These are phyloP conservation scores for Trypanosoma theileri DNA, from an alignment of 208 protist genomes.

Conservation along the genomic window DNA sequence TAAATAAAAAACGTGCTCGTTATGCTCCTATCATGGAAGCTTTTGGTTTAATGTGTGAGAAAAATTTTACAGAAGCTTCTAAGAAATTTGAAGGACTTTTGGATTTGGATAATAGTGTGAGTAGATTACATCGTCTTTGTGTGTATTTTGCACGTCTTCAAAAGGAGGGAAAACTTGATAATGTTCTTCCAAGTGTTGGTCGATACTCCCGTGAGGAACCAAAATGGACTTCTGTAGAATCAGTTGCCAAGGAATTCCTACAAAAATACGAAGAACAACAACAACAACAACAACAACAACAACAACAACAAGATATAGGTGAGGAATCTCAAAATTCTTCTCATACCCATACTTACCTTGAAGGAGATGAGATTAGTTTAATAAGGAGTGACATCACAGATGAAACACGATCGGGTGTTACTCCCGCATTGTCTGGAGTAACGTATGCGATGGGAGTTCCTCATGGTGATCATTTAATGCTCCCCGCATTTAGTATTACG, in stretches of 20 bases:
- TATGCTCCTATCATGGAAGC: conserved; percentile 18
- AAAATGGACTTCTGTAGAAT: conserved; percentile 12
- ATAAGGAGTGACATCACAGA: not conserved
- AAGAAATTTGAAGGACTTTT: conserved; percentile 6
- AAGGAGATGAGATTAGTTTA: not conserved
- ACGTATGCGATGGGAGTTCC: not conserved
- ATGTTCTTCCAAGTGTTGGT: not conserved
- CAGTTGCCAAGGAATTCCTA: conserved; percentile 15
- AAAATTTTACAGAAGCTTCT: conserved; percentile 19
- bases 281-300: not conserved
- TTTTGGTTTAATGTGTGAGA: conserved; percentile 29
- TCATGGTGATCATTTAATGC: not conserved
- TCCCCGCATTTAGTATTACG: not conserved
- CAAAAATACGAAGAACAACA: not conserved
- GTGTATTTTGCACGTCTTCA: conserved; percentile 15
- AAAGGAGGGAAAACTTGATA: conserved; percentile 10
- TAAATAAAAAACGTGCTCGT: conserved; percentile 1
- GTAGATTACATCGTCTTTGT: conserved; percentile 18
- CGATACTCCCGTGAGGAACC: conserved; percentile 19
- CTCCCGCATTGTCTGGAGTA: not conserved
- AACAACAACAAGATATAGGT: not conserved
- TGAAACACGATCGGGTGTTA: not conserved
- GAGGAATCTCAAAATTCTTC: not conserved
- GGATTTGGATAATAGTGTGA: conserved; percentile 23
- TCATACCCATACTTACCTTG: not conserved